Evolutionary conservation across 2,329 filamentous ascomycete genomes (phyloP), one percentile per base, ranked within the genome.

Genomic region (Mycosphaerella sp.): DNA sequence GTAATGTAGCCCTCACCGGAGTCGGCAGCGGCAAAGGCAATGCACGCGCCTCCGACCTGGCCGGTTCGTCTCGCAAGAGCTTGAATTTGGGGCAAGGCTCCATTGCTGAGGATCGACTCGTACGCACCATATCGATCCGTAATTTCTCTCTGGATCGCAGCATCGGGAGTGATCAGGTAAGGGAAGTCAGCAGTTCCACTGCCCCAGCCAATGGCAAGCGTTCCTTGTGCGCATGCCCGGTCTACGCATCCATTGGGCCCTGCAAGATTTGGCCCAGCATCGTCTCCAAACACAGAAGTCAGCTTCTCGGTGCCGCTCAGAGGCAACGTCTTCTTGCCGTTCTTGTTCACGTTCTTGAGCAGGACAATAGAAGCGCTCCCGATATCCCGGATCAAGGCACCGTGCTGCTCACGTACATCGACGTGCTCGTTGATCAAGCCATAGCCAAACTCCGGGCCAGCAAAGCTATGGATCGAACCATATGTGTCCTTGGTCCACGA

Each of bases 11-110:
- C 89, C 46, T 97, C 92, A 48, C 92, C 92, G 2, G 86, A 81
- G 67, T 91, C 80, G 10, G 90, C 84, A 61, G 95, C 95, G 65
- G 88, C 90, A 64, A 96, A 96, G 6, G 95, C 90, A 41, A 97
- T 80, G 2, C 81, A 78, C 2, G 74, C 77, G 48, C 67, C 67
- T 10, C 58, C 60, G 14, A 69, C 65, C 21, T 64, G 51, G 21
- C 78, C 78, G 3, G 78, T 78, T n/a, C 80, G 80, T n/a, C 70
- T 67, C 3, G 80, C 80, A 43, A 79, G 67, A 1, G 69, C 64
- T 12, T 70, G 67, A 46, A 83, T 79, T 61, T 80, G 72, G 6
- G 66, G 64, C 46, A 75, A 74, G 9, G 79, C 80, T 57, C 74
- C 78, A 58, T 83, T 81, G 61, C 84, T 74, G 17, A 78, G 78